Evolutionary conservation across 352 stramenopile species (phyloP), one percentile per base, ranked within the genome.

Genomic region (Phytophthora cajani): DNA sequence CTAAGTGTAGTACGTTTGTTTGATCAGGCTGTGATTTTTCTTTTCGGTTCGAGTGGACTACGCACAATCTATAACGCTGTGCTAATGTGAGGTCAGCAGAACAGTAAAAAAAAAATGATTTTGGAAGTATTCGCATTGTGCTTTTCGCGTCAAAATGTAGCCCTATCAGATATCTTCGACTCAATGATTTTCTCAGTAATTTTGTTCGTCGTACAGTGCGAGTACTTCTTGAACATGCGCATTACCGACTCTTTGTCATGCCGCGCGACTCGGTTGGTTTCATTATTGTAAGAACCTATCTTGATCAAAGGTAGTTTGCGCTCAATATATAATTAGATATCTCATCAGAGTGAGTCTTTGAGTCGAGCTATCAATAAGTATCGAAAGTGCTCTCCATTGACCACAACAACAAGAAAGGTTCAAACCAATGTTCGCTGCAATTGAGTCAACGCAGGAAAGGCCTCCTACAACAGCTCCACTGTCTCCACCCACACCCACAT

Each of bases 1-100:
- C 27, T 30, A 30, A 30, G 27, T 30, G 27, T 30, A 30, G 27
- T 30, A 4, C 7, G 27, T 30, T 30, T 30, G 38, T 44, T 49
- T 21, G 42, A 21, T 9, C 16, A 75, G 68, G 68, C 21, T 58
- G 47, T 49, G 68, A 75, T 19, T 71, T 75, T 25, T 55, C 68
- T 0, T 69, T 69, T 16, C 42, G 61, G 40, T 74, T 74, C n/a
- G 47, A 69, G 3, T 69, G 66, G 66, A 23, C 55, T 46, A 8
- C 16, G 50, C 19, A 27, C 16, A 19, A 27, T 30, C 30, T 30
- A 27, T 52, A 3, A 49, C 5, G 17, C 7, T 47, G 38, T 30
- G 38, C 7, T 38, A 14, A 38, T 38, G 27, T 30, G 27, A 30
- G 27, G 7, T 30, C 27, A 30, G 27, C 27, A 30, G 5, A 30